Base-by-base conservation (phyloP, 352 stramenopile genomes). In the Pythium aquatile region DNA sequence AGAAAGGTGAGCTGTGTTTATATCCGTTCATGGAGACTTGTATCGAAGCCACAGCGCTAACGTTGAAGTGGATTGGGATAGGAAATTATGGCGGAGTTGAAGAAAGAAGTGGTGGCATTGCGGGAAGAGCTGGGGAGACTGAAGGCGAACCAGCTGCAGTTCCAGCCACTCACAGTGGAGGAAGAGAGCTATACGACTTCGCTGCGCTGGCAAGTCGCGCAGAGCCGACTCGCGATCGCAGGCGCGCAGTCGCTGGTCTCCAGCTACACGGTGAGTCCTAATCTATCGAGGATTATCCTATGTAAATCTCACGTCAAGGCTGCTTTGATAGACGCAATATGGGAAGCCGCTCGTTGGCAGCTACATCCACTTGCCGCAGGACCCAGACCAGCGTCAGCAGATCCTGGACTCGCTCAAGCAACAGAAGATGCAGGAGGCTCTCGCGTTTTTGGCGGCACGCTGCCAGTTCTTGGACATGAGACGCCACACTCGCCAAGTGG, bases 401-500 rank as follows among this genome's bases (percentile, higher is more conserved):
- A 3, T 62, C 2, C 14, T 54, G 26, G n/a, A 26, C 20, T 24
- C 20, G 7, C 26, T 62, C 14, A 54, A 54, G 55, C 39, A 24
- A 10, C 37, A 26, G 14, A 51, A 62, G 26, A 54, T 53, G 24
- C 1, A 62, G 5, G 55, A 62, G 9, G 55, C 55, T 1, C 8
- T 62, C 3, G 40, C 39, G 5, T 62, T 54, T n/a, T 54, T 62
- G 39, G n/a, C 39, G 2, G 40, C 39, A 6, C 55, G 55, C 1
- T 26, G 14, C 16, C 3, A 39, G 24, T 28, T 28, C 28, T 32
- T 28, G 13, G 55, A 62, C 30, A 39, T 54, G 6, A 24, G 26
- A 8, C 39, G 40, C 20, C 39, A 33, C n/a, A 20, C 10, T 16
- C 55, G 55, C 17, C 11, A 54, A 20, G 16, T 35, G 1, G 40